Conservation (phyloP, 441 rosid genomes). For the Geranium incanum region DNA sequence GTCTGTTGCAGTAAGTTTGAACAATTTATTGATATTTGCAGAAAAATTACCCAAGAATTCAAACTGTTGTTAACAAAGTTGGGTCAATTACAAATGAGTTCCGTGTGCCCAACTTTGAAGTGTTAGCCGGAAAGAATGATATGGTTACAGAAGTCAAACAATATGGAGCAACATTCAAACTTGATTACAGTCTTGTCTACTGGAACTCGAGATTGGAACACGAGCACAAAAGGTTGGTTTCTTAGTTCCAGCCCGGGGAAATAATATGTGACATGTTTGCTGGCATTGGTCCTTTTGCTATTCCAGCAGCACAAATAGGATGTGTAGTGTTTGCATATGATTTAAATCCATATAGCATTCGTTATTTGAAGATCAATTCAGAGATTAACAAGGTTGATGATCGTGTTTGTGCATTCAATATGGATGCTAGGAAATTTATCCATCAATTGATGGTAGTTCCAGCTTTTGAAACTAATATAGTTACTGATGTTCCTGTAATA, state of each 20-base stretch:
- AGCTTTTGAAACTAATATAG: constrained; percentile 28
- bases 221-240: constrained; percentile 72
- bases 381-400: constrained; percentile 72
- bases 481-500: constrained; percentile 26
- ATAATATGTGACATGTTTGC: constrained; percentile 90
- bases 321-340: constrained; percentile 86
- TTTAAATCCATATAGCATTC: constrained; percentile 74
- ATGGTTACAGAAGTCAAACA: constrained; percentile 92
- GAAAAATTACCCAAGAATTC: constrained; percentile 26
- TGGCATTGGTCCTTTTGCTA: constrained; percentile 91
- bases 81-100: constrained; percentile 78
- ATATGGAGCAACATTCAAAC: constrained; percentile 85
- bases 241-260: constrained; percentile 70
- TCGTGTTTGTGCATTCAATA: constrained; percentile 46
- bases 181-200: constrained; percentile 75
- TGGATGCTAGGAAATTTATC: constrained; percentile 84
- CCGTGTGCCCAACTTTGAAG: constrained; percentile 88
- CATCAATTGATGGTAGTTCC: constrained; percentile 52
- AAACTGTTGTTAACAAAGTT: constrained; percentile 79
- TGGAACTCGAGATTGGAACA: constrained; percentile 97
- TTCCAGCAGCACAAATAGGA: constrained; percentile 91
- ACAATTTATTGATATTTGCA: too few species aligned
- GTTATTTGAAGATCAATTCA: constrained; percentile 75
- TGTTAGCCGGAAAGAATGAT: constrained; percentile 70
- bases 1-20: background rate